Conservation (phyloP, 805 yeast species). For the Pichia manshurica region DNA sequence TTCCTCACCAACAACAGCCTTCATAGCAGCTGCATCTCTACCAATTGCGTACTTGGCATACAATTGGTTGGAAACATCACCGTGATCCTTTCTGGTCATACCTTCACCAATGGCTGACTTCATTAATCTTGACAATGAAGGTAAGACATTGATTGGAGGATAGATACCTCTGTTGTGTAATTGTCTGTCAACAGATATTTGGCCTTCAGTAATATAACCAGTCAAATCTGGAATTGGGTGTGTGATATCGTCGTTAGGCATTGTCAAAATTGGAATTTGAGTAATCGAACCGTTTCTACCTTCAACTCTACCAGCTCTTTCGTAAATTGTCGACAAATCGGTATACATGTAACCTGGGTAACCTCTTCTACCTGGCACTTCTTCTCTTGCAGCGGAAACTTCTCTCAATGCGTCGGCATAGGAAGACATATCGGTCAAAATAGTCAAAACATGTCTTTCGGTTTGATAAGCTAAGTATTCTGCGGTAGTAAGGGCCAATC, state of each 20-base stretch:
- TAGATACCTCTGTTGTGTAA: conserved; percentile 93
- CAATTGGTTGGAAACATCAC: conserved; percentile 98
- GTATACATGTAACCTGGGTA: conserved; percentile 99
- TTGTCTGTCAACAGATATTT: conserved; percentile 95
- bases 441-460: conserved; percentile 97
- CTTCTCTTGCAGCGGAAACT: conserved; percentile 99
- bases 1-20: conserved; percentile 99
- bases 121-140: conserved; percentile 96
- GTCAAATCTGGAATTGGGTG: conserved; percentile 99
- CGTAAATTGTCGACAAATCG: conserved; percentile 97
- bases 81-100: conserved; percentile 99
- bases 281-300: conserved; percentile 99
- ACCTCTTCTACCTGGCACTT: conserved; percentile 99
- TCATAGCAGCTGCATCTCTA: conserved; percentile 99
- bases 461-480: conserved; percentile 98
- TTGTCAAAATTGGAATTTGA: conserved; percentile 96
- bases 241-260: conserved; percentile 99
- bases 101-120: conserved; percentile 99
- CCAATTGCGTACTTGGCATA: conserved; percentile 99
- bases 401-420: conserved; percentile 99
- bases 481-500: conserved; percentile 97
- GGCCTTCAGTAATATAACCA: conserved; percentile 99
- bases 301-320: conserved; percentile 99
- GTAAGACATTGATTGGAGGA: conserved; percentile 98
- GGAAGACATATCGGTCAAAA: conserved; percentile 99